Evolutionary conservation across 768 basidiomycete species (phyloP), one percentile per base, ranked within the genome.

Genomic region (Russula dissimulans): DNA sequence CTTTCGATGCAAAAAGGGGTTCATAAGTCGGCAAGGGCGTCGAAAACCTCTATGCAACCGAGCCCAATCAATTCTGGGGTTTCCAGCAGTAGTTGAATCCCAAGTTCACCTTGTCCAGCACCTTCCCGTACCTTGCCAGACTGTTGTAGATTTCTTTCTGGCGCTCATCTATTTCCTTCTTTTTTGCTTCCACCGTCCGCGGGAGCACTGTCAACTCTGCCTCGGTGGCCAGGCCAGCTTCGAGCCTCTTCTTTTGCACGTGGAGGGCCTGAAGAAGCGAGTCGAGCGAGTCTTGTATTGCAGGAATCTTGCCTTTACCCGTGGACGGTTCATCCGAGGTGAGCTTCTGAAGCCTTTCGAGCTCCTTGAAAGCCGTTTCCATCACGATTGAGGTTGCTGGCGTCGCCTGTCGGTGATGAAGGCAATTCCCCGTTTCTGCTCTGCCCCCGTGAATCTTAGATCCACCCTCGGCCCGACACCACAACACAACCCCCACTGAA

Each of bases 141-240:
- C 85, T 83, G 18, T 79, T 81, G 67, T 95, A 91, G 38, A 92
- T 79, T 66, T 94, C 93, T 71, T 95, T 97, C 77, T 94, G 86
- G 3, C 86, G 80, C 39, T 94, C 90, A 59, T 91, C 90, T 1
- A 93, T 77, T 59, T 91, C 90, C 70, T 86, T 92, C 84, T 89
- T 93, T 72, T 74, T 82, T 0, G 75, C 71, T 51, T 90, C 88
- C 3, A 91, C 79, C 2, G 78, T 76, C 68, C 80, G 80, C 17
- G 79, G 74, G 10, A 91, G 74, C 8, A 77, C 69, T 36, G 71
- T 73, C 12, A 86, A 71, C 14, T 78, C 75, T 17, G 79, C 79
- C 61, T 80, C 76, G 15, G 79, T 74, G 29, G 77, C 73, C 45
- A 75, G 73, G 41, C 81, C 80, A 0, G 76, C 73, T 46, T 79